These are phyloP conservation scores for Epichloe gansuensis DNA, from an alignment of 2,329 filamentous ascomycete species.

Conservation along the genomic window DNA sequence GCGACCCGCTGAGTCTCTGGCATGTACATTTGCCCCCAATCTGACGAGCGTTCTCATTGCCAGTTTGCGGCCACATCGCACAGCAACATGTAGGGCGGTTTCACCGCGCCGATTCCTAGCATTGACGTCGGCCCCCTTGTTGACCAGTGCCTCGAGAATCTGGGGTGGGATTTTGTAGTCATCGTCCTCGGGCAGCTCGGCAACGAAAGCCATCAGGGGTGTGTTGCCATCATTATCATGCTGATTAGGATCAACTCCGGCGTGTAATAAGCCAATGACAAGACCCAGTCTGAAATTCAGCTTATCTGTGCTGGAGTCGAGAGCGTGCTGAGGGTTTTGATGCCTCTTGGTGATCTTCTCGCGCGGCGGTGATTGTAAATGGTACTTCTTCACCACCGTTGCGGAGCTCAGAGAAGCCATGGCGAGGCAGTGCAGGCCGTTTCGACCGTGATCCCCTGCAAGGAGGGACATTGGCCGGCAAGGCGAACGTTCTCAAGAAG, in stretches of 20 bases:
- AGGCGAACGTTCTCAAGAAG: slow-evolving; percentile 13
- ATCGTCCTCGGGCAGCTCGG: slow-evolving; percentile 37
- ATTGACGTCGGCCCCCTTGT: slow-evolving; percentile 31
- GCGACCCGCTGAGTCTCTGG: slow-evolving; percentile 29
- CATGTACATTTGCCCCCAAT: slow-evolving; percentile 35
- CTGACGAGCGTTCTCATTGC: slow-evolving; percentile 34
- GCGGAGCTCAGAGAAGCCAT: slow-evolving; percentile 34
- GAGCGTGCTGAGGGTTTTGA: slow-evolving; percentile 15
- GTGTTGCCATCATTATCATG: slow-evolving; percentile 41
- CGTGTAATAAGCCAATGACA: slow-evolving; percentile 20
- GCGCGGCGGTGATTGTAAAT: slow-evolving; percentile 10
- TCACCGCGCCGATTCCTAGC: slow-evolving; percentile 42
- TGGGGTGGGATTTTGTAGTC: slow-evolving; percentile 34
- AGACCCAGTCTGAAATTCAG: slow-evolving; percentile 17
- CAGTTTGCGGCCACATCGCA: slow-evolving; percentile 39
- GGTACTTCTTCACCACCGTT: slow-evolving; percentile 23
- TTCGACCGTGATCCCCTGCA: slow-evolving; percentile 32
- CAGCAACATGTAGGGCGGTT: slow-evolving; percentile 42
- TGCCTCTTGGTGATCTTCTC: slow-evolving; percentile 5
- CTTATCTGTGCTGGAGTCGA: slow-evolving; percentile 22
- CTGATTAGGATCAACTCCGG: slow-evolving; percentile 36
- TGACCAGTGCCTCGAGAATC: slow-evolving; percentile 32
- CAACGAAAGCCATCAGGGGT: slow-evolving; percentile 43
- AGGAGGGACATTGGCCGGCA: slow-evolving; percentile 9
- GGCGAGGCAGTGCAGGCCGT: slow-evolving; percentile 47